Conservation (phyloP, 768 basidiomycete species). For the Mycena amicta region DNA sequence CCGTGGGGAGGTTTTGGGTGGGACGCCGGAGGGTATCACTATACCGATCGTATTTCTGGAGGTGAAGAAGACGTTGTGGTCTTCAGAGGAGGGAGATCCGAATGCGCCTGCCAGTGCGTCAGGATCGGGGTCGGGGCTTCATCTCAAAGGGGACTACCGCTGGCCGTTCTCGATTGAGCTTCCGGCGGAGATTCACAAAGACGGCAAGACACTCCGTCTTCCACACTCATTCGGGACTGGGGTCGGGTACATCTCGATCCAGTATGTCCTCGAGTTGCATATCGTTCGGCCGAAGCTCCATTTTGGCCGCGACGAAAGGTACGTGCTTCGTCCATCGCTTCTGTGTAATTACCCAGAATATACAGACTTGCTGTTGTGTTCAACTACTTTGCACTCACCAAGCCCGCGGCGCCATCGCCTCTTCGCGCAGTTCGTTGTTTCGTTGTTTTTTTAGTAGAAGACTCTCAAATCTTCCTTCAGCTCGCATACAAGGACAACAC, state of each 20-base stretch:
- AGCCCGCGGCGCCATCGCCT: neutral
- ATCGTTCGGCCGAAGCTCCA: neutral
- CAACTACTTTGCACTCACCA: neutral
- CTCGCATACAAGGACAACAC: constrained; percentile 18
- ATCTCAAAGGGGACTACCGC: neutral
- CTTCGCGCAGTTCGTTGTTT: neutral
- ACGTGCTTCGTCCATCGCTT: too few species aligned
- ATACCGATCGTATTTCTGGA: neutral
- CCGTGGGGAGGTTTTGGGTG: neutral
- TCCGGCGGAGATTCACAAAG: neutral
- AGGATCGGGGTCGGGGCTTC: neutral
- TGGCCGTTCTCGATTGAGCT: neutral
- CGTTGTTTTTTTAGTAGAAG: neutral
- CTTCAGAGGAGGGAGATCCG: neutral
- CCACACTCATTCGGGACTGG: neutral
- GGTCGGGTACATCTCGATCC: neutral
- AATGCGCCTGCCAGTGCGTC: neutral
- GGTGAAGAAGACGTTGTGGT: neutral
- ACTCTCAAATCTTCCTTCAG: neutral
- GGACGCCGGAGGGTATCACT: neutral
- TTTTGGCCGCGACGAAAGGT: neutral
- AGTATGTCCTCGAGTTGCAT: constrained; percentile 1
- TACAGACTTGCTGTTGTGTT: neutral
- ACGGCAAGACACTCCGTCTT: neutral
- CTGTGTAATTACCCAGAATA: too few species aligned